Evolutionary conservation across 768 basidiomycete genomes (phyloP).

Genomic region (Podaxis mareebaensis): DNA sequence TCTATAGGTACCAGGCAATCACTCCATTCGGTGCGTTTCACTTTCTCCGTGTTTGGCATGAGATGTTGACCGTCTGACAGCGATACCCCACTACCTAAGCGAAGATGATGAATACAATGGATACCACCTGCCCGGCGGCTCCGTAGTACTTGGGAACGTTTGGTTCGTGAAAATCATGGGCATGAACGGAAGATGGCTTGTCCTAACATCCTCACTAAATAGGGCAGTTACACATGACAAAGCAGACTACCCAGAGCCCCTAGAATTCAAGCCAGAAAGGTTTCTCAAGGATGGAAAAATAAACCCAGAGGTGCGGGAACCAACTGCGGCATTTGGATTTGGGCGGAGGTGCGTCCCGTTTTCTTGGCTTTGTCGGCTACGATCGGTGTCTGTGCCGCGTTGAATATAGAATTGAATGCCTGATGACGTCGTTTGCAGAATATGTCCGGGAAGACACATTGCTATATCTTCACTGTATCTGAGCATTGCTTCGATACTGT

Average conservation of each 20-base stretch:
- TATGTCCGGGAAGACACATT: constrained; percentile 25
- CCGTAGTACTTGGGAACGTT: constrained; percentile 23
- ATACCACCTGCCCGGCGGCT: constrained; percentile 20
- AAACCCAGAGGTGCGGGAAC: constrained; percentile 22
- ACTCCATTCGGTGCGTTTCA: constrained; percentile 21
- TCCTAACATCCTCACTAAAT: neutral
- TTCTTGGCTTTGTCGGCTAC: neutral
- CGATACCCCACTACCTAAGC: constrained; percentile 23
- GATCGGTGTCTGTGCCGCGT: neutral
- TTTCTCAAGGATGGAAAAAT: constrained; percentile 24
- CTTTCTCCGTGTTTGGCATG: neutral
- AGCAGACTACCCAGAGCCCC: constrained; percentile 23
- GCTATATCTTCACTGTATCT: constrained; percentile 22
- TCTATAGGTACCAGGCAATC: constrained; percentile 20
- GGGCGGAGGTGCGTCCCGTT: constrained; percentile 19
- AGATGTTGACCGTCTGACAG: constrained; percentile 11
- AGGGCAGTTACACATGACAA: constrained; percentile 26
- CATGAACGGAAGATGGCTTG: neutral
- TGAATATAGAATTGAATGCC: neutral
- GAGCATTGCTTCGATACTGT: constrained; percentile 20
- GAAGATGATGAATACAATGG: constrained; percentile 25
- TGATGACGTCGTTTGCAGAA: constrained; percentile 12
- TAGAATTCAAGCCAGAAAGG: constrained; percentile 22
- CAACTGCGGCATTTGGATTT: constrained; percentile 25
- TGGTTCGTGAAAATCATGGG: constrained; percentile 17